Conservation (phyloP, 129 eudicot species). For the Deinandra increscens region DNA sequence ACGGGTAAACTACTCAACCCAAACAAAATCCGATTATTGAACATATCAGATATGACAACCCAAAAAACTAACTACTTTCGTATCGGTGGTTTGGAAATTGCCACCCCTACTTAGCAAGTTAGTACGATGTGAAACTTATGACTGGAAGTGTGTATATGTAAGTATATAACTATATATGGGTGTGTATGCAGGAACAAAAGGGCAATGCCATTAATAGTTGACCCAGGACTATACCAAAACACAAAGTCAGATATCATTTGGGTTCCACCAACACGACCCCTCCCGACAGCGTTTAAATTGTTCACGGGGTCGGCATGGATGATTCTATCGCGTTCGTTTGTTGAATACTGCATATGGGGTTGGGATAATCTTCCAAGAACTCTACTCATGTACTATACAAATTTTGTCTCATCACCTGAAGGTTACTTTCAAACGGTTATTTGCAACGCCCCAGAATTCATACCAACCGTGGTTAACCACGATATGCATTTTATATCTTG, state of each 20-base stretch:
- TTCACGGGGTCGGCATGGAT: conserved; percentile 97
- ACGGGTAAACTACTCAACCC: too few species aligned
- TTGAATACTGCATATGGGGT: conserved; percentile 75
- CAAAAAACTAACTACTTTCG: too few species aligned
- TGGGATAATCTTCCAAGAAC: conserved; percentile 93
- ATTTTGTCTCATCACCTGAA: conserved; percentile 84
- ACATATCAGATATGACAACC: too few species aligned
- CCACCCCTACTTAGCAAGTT: too few species aligned
- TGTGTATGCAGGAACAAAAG: conserved; percentile 54
- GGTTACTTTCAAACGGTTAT: conserved; percentile 54
- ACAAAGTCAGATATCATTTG: conserved; percentile 61
- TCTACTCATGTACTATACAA: conserved; percentile 79
- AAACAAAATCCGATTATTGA: too few species aligned
- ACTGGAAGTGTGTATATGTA: too few species aligned
- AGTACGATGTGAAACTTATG: too few species aligned
- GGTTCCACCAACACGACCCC: conserved; percentile 54
- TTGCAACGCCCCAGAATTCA: conserved; percentile 44
- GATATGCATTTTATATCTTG: conserved; percentile 83
- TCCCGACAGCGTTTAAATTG: conserved; percentile 71
- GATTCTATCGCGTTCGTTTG: conserved; percentile 68
- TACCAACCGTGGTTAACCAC: conserved; percentile 62
- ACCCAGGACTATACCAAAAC: conserved; percentile 71
- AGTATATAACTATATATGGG: background rate
- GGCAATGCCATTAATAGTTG: conserved; percentile 79
- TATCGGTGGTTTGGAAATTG: too few species aligned